Percentiles rank a stretch among this genome's conserved stretches.
phyloP scores from a whole-genome alignment of 23 red algal species.

The Agarophyton chilense region DNA sequence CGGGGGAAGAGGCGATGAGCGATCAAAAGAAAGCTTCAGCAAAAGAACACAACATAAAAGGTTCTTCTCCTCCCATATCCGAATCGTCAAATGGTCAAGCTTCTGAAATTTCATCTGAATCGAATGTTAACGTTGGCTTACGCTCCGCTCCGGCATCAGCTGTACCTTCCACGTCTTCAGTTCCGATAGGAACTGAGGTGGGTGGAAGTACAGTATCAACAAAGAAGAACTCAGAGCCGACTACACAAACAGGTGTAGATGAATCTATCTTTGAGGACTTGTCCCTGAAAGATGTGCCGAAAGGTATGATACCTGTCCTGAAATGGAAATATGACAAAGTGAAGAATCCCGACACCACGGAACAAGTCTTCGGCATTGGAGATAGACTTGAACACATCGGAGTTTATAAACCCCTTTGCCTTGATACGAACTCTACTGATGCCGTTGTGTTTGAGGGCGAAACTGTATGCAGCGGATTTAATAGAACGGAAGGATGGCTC shows the following conservation, averaged over 20 bases:
- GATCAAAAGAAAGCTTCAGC: background rate
- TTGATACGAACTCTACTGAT: constrained; percentile 45
- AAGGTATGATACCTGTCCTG: constrained; percentile 57
- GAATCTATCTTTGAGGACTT: constrained; percentile 51
- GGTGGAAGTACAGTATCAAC: background rate
- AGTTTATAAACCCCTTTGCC: constrained; percentile 66
- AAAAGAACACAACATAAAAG: background rate
- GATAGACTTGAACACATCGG: constrained; percentile 71
- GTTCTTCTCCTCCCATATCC: background rate
- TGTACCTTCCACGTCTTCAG: background rate
- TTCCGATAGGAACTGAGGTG: background rate
- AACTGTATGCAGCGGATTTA: constrained; percentile 64
- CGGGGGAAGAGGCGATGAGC: no score
- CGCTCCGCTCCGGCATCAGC: background rate
- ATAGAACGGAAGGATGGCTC: constrained; percentile 64
- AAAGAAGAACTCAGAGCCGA: no score
- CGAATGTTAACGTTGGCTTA: background rate
- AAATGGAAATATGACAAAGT: constrained; percentile 67
- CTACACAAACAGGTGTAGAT: background rate
- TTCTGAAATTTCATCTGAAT: background rate
- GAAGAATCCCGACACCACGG: constrained; percentile 9
- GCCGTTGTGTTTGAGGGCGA: constrained; percentile 26
- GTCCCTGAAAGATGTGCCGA: constrained; percentile 31
- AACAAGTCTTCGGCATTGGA: constrained; percentile 67
- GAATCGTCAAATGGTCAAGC: background rate